Evolutionary conservation across 352 stramenopile species (phyloP), one percentile per base, ranked within the genome.

Genomic region (Thraustochytrium sp.): DNA sequence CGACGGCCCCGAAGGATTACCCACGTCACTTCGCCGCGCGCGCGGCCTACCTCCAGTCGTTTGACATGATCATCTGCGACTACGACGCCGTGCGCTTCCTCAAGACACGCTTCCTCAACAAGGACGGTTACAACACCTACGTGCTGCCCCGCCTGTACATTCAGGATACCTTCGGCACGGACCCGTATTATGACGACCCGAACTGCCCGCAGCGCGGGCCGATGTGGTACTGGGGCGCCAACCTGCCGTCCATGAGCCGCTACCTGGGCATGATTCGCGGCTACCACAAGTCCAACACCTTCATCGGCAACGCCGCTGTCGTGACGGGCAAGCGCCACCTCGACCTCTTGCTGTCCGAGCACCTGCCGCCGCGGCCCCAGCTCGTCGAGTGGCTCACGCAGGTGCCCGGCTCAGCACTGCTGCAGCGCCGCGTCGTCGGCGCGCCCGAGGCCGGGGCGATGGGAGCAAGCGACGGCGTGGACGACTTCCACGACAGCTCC

Each of bases 61-160:
- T 72, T 29, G 59, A 72, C 26, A 72, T 72, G 59, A 72, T 72
- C 26, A 1, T 72, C 13, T 72, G 59, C 26, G 59, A 72, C 40
- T 72, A 46, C 31, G 0, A 46, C 1, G 2, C 59, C 13, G 59
- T 72, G 9, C 26, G n/a, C 26, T 29, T 29, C 40, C 26, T 72
- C 36, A 72, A 72, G 59, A 55, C 9, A 1, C 16, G 36, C 11
- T 13, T 72, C 26, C 46, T 72, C 59, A 44, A 49, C 8, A 49
- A 31, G 0, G 59, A 49, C 26, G 59, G 31, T 29, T 72, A 72
- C 59, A 21, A 72, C 16, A 31, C 42, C 2, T 49, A 44, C 2
- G 40, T 72, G 9, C 34, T 72, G 2, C 59, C 59, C 8, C 59
- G 59, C 8, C 0, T 72, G 36, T 72, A 72, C 59, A 72, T 72